Conservation (phyloP, 148 eudicot genomes). For the Spergularia bocconei region DNA sequence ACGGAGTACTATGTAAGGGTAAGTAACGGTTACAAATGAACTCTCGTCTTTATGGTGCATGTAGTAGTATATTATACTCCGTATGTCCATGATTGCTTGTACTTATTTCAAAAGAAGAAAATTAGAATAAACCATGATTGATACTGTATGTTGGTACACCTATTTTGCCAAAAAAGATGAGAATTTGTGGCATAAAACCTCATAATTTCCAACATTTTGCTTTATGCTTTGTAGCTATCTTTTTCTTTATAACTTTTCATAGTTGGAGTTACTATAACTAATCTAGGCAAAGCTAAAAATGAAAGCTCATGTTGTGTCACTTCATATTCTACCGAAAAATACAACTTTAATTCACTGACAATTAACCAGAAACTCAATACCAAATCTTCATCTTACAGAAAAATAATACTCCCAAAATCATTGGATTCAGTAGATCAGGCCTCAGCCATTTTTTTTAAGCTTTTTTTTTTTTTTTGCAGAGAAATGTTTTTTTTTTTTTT, state of each 20-base stretch:
- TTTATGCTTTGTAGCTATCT: slow-evolving; percentile 29
- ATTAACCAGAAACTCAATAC: slow-evolving; percentile 8
- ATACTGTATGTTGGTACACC: background rate
- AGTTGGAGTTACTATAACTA: slow-evolving; percentile 25
- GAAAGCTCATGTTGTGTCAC: slow-evolving; percentile 23
- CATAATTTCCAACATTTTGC: slow-evolving; percentile 28
- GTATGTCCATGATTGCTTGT: no score
- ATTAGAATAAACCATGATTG: background rate
- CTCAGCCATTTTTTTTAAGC: background rate
- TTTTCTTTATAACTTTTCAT: slow-evolving; percentile 34
- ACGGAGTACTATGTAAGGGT: no score
- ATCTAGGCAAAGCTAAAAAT: slow-evolving; percentile 21
- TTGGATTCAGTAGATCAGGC: background rate
- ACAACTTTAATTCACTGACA: slow-evolving; percentile 7
- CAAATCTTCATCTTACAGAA: slow-evolving; percentile 20
- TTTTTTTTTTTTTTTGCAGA: background rate
- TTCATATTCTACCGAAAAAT: slow-evolving; percentile 2
- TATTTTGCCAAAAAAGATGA: slow-evolving; percentile 8
- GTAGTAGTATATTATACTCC: no score
- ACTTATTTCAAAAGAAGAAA: no score
- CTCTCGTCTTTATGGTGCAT: no score
- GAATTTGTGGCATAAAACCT: slow-evolving; percentile 18
- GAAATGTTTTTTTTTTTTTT: no score
- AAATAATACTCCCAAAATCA: slow-evolving; percentile 15
- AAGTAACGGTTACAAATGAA: no score